These are phyloP conservation scores for Pichia occidentalis DNA, from an alignment of 805 yeast species.

Conservation along the genomic window DNA sequence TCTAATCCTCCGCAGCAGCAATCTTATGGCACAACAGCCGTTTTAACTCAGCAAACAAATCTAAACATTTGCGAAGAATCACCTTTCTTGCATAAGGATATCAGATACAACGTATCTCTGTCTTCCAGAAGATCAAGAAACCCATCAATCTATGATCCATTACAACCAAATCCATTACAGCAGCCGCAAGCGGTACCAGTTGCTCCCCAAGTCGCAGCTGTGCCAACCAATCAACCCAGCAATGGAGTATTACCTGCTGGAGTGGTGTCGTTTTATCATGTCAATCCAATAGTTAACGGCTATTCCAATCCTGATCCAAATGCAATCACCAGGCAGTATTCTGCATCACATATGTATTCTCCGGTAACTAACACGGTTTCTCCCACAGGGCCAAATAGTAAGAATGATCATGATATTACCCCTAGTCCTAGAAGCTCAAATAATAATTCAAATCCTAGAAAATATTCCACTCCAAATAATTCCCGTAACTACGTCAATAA, in stretches of 20 bases:
- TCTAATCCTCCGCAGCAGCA: conserved; percentile 13
- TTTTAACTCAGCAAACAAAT: no score
- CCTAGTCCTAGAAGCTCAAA: background rate
- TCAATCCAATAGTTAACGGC: background rate
- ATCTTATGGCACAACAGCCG: no score
- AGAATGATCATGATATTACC: background rate
- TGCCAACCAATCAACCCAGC: no score
- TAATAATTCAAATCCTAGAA: no score
- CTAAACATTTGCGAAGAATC: conserved; percentile 16
- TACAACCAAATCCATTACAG: conserved; percentile 21
- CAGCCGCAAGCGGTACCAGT: background rate
- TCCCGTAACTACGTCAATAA: background rate
- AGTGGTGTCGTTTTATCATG: conserved; percentile 1
- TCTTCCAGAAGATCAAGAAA: conserved; percentile 29
- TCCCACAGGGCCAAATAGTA: background rate
- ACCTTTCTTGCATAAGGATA: conserved; percentile 27
- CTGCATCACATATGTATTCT: conserved; percentile 10
- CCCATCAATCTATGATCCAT: conserved; percentile 34
- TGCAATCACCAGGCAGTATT: conserved; percentile 6
- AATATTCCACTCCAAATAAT: background rate
- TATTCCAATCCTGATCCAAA: conserved; percentile 4
- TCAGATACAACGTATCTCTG: conserved; percentile 25
- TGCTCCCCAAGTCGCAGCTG: background rate
- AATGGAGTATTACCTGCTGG: no score
- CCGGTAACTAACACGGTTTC: no score